Percentiles rank a stretch among this genome's conserved stretches.
Evolutionary conservation across 2,329 filamentous ascomycete genomes (phyloP).

Genomic region (Pseudogymnoascus sp.): DNA sequence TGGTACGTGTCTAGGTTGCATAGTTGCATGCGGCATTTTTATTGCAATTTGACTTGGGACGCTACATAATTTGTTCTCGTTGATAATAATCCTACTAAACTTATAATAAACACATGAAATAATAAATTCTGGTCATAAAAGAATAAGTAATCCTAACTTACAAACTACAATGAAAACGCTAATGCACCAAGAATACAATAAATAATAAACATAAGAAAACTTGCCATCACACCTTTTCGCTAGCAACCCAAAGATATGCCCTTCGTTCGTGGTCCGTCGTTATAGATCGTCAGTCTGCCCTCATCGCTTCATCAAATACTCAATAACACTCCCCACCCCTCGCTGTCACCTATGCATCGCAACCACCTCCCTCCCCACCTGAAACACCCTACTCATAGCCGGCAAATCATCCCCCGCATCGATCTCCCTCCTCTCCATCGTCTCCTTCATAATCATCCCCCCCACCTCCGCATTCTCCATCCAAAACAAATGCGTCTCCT

Average conservation of each 20-base stretch:
- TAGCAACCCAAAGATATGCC: neutral
- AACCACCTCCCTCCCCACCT: neutral
- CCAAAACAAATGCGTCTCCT: slow-evolving; percentile 37
- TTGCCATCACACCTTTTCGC: neutral
- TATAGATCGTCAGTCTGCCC: neutral
- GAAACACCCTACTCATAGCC: slow-evolving; percentile 34
- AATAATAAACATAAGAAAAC: neutral
- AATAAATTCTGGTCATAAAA: neutral
- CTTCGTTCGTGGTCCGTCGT: neutral
- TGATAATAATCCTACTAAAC: neutral
- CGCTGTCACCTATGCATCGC: neutral
- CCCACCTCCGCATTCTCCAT: slow-evolving; percentile 39
- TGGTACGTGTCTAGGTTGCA: neutral
- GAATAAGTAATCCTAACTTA: neutral
- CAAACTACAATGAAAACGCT: neutral
- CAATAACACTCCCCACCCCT: neutral
- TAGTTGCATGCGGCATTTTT: neutral
- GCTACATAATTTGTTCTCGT: neutral
- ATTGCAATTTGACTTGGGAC: neutral
- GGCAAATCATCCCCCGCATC: slow-evolving; percentile 34
- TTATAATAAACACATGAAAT: neutral
- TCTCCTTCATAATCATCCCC: slow-evolving; percentile 41
- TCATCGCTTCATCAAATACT: neutral
- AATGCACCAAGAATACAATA: neutral
- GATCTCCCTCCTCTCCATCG: slow-evolving; percentile 36